phyloP scores from a whole-genome alignment of 1,139 yeast species.

The Candida sanyaensis region DNA sequence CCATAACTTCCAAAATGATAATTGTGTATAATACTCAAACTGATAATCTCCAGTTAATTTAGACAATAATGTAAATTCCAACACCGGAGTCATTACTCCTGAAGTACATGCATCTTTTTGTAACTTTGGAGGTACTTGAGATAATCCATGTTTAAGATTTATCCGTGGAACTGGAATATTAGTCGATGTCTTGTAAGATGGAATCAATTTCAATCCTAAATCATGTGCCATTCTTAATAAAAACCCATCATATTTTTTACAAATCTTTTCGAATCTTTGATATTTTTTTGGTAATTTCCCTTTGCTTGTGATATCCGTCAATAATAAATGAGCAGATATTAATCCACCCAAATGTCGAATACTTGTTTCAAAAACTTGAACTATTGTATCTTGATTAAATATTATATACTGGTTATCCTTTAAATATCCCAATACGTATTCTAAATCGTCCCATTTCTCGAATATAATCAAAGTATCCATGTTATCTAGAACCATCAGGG shows the following conservation, averaged over 20 bases:
- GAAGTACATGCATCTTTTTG: conserved; percentile 78
- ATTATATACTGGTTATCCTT: conserved; percentile 29
- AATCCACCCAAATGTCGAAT: conserved; percentile 81
- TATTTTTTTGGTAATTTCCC: conserved; percentile 11
- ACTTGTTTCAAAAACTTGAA: conserved; percentile 86
- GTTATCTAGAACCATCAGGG: conserved; percentile 76
- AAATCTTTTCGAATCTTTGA: conserved; percentile 18
- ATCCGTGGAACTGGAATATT: conserved; percentile 76
- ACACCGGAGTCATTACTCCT: conserved; percentile 80
- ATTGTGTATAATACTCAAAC: conserved; percentile 63
- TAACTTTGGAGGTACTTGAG: conserved; percentile 37
- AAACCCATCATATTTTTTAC: conserved; percentile 62
- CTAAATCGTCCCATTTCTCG: conserved; percentile 61
- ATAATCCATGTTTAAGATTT: conserved; percentile 57
- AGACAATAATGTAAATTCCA: conserved; percentile 77
- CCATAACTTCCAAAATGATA: conserved; percentile 76
- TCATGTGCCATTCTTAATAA: conserved; percentile 69
- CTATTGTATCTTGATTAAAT: conserved; percentile 66
- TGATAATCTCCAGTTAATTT: conserved; percentile 70
- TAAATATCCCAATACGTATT: conserved; percentile 49
- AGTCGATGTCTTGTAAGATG: conserved; percentile 62
- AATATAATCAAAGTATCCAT: conserved; percentile 77
- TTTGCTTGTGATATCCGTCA: conserved; percentile 55
- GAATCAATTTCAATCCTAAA: conserved; percentile 64
- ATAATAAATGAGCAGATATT: conserved; percentile 70